phyloP scores from a whole-genome alignment of 768 basidiomycete species.

The Suillus subluteus region DNA sequence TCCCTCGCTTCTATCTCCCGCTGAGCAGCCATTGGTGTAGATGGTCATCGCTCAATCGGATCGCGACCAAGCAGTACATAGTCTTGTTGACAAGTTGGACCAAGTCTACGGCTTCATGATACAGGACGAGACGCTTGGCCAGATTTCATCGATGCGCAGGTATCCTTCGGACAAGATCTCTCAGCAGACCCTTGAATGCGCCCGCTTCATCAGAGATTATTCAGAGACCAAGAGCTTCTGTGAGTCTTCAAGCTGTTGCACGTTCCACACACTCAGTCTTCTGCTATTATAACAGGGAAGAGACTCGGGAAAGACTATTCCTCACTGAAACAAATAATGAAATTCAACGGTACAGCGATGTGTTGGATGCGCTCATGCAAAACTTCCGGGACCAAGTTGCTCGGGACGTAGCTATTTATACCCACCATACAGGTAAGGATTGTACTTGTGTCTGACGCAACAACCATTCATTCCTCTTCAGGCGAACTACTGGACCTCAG shows the following conservation, averaged over 20 bases:
- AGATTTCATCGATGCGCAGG: slow-evolving; percentile 1
- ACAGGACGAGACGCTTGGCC: background rate
- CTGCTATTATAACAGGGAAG: background rate
- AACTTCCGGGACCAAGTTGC: background rate
- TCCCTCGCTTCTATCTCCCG: too few relatives aligned
- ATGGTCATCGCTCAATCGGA: slow-evolving; percentile 3
- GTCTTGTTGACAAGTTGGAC: slow-evolving; percentile 3
- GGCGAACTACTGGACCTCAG: background rate
- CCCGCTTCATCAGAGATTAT: slow-evolving; percentile 13
- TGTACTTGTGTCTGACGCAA: background rate
- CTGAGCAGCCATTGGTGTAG: background rate
- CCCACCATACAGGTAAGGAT: background rate
- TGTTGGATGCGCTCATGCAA: slow-evolving; percentile 9
- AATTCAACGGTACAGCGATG: background rate
- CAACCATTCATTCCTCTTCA: background rate
- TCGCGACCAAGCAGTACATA: background rate
- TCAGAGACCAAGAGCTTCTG: slow-evolving; percentile 11
- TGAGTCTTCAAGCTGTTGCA: background rate
- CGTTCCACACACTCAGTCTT: too few relatives aligned
- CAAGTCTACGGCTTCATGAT: slow-evolving; percentile 10
- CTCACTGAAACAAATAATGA: background rate
- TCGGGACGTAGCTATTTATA: background rate
- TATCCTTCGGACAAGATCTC: slow-evolving; percentile 5
- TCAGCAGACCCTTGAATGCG: slow-evolving; percentile 12
- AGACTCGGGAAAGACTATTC: background rate